Conservation (phyloP, 2,329 filamentous ascomycete species). For the Salinomyces thailandicus region DNA sequence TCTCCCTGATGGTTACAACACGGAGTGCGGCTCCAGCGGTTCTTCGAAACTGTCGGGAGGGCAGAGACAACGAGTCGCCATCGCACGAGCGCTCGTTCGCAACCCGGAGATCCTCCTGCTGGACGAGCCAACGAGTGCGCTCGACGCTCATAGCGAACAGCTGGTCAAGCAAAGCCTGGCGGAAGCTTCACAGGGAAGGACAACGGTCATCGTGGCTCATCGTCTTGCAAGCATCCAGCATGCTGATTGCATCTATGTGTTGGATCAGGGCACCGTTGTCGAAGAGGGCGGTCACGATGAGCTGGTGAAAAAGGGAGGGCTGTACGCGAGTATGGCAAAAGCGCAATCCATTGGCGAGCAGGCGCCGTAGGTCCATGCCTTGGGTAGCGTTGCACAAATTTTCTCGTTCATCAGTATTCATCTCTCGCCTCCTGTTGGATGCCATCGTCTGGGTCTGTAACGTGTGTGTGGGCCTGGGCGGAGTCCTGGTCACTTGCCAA, state of each 20-base stretch:
- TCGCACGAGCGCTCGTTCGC: conserved; percentile 37
- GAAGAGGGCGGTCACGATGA: conserved; percentile 54
- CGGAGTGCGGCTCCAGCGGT: conserved; percentile 33
- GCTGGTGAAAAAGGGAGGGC: conserved; percentile 38
- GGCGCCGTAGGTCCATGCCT: too few species aligned
- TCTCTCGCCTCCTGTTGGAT: too few species aligned
- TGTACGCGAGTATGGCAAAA: conserved; percentile 33
- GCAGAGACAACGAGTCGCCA: conserved; percentile 37
- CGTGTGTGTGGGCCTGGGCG: too few species aligned
- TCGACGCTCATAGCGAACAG: conserved; percentile 37
- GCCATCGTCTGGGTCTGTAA: too few species aligned
- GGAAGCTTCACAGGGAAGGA: conserved; percentile 33
- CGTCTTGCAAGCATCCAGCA: conserved; percentile 67
- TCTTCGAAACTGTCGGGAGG: conserved; percentile 33
- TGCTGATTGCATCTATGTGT: conserved; percentile 69
- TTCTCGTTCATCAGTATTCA: too few species aligned
- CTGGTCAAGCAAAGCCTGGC: conserved; percentile 33
- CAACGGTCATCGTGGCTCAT: conserved; percentile 69
- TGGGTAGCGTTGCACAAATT: too few species aligned
- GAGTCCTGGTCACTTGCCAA: too few species aligned
- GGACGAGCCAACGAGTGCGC: conserved; percentile 38
- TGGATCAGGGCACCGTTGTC: conserved; percentile 54
- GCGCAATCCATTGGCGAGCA: conserved; percentile 17
- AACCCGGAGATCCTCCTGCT: conserved; percentile 37
- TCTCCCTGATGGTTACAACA: conserved; percentile 38